These are phyloP conservation scores for Aphanomyces astaci DNA, from an alignment of 352 stramenopile species.

Conservation along the genomic window DNA sequence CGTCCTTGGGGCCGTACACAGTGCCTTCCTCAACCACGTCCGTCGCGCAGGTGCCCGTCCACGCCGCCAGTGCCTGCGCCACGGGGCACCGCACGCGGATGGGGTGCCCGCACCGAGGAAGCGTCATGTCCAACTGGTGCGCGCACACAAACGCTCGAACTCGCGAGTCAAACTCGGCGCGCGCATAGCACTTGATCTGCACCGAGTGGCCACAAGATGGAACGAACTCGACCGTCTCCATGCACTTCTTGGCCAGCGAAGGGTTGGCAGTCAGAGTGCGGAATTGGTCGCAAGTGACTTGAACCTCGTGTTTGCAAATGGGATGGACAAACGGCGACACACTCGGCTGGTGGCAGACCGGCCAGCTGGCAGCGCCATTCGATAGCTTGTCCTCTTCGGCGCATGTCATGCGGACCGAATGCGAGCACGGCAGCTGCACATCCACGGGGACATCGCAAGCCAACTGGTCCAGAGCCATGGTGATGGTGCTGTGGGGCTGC, in stretches of 20 bases:
- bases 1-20: constrained; percentile 57
- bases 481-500: constrained; percentile 26
- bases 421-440: constrained; percentile 53
- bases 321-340: constrained; percentile 59
- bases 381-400: constrained; percentile 39
- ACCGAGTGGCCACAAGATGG: constrained; percentile 58
- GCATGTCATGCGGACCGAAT: constrained; percentile 48
- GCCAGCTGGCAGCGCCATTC: constrained; percentile 30
- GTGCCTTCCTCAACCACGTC: constrained; percentile 51
- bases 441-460: constrained; percentile 47
- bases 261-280: constrained; percentile 35
- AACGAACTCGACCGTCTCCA: constrained; percentile 48
- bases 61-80: constrained; percentile 37
- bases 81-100: constrained; percentile 39
- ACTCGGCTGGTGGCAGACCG: constrained; percentile 45
- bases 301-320: constrained; percentile 54
- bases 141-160: constrained; percentile 40
- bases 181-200: constrained; percentile 49
- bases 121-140: constrained; percentile 37
- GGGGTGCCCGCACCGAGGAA: constrained; percentile 68
- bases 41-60: constrained; percentile 34
- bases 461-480: constrained; percentile 41
- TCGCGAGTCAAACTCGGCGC: constrained; percentile 29
- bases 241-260: constrained; percentile 37
- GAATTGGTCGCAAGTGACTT: constrained; percentile 60